These are phyloP conservation scores for Endogone sp. DNA, from an alignment of 192 early-diverging fungal species.

Conservation along the genomic window DNA sequence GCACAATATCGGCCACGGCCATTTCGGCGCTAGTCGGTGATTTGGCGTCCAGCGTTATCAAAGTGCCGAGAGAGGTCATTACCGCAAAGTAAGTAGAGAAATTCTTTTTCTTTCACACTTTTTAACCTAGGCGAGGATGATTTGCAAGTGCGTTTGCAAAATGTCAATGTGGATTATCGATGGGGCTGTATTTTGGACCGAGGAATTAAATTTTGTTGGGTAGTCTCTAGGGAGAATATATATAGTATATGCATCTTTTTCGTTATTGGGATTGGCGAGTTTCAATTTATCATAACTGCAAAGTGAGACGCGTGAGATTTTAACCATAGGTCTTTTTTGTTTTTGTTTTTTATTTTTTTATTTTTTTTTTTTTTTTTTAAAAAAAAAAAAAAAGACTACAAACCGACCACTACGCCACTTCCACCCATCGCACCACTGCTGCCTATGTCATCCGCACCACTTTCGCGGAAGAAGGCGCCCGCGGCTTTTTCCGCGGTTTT, in stretches of 20 bases:
- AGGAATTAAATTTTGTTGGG: no score
- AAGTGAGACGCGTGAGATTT: no score
- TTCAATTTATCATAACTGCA: no score
- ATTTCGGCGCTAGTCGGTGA: conserved; percentile 69
- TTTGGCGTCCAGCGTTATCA: conserved; percentile 66
- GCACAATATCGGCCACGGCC: conserved; percentile 59
- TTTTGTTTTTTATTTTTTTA: not conserved
- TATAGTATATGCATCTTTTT: no score
- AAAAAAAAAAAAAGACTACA: conserved; percentile 57
- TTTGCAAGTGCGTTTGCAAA: no score
- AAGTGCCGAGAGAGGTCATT: conserved; percentile 73
- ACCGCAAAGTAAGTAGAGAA: conserved; percentile 43
- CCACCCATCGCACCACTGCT: conserved; percentile 30
- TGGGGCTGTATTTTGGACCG: no score
- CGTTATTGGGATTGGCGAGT: no score
- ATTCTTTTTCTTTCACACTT: conserved; percentile 1
- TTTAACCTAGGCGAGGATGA: no score
- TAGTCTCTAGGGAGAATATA: no score
- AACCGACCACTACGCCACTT: conserved; percentile 50
- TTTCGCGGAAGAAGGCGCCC: conserved; percentile 49
- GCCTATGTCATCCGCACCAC: conserved; percentile 50
- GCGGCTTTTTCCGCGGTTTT: conserved; percentile 67
- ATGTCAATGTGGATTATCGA: no score
- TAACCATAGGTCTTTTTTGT: no score
- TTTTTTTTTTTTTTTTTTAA: not conserved